These are phyloP conservation scores for Apodospora peruviana DNA, from an alignment of 495 filamentous ascomycete genomes.

Conservation along the genomic window DNA sequence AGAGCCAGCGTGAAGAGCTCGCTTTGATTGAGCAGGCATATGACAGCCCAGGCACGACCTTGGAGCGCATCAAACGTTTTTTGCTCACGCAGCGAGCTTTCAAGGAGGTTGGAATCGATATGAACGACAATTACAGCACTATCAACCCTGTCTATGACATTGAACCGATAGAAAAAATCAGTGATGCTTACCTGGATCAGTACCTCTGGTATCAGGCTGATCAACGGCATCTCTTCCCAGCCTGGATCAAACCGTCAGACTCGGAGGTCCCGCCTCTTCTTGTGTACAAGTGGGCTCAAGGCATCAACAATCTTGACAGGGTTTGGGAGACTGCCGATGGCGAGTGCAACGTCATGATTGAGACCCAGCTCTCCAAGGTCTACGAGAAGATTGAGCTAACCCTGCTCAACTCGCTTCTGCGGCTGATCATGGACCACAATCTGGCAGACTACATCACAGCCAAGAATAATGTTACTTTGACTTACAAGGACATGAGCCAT, in stretches of 20 bases:
- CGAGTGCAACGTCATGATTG: conserved; percentile 98
- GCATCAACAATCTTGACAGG: conserved; percentile 97
- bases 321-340: conserved; percentile 96
- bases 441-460: conserved; percentile 98
- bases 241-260: conserved; percentile 99
- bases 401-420: conserved; percentile 83
- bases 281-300: conserved; percentile 98
- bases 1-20: conserved; percentile 95
- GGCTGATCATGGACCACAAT: conserved; percentile 99
- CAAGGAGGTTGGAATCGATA: conserved; percentile 99
- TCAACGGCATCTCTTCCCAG: conserved; percentile 94
- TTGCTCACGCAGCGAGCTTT: conserved; percentile 95
- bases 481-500: conserved; percentile 99
- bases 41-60: conserved; percentile 91
- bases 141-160: conserved; percentile 99
- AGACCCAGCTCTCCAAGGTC: conserved; percentile 96
- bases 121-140: conserved; percentile 99
- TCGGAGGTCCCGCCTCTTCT: conserved; percentile 97
- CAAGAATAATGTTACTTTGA: conserved; percentile 98
- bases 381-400: conserved; percentile 99
- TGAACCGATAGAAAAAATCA: conserved; percentile 99
- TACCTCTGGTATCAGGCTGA: conserved; percentile 99
- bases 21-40: conserved; percentile 98
- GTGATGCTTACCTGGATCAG: conserved; percentile 96
- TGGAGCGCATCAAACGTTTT: conserved; percentile 97